These are phyloP conservation scores for Blastocystis sp. DNA, from an alignment of 352 stramenopile species.

Conservation along the genomic window DNA sequence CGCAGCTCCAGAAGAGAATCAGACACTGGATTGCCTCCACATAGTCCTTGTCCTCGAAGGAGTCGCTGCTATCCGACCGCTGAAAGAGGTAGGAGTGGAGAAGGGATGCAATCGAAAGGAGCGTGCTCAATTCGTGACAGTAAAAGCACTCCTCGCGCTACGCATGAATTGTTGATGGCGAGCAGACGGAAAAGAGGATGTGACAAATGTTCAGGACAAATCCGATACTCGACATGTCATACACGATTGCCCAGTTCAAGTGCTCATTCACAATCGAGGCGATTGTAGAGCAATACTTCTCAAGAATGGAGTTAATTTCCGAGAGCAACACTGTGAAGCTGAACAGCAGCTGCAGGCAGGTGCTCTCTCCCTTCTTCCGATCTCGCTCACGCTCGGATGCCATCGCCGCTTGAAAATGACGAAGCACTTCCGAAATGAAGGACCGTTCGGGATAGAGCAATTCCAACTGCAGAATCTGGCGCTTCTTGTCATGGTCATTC, in stretches of 20 bases:
- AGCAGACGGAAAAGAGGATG: slow-evolving; percentile 43
- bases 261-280: slow-evolving; percentile 12
- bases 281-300: slow-evolving; percentile 25
- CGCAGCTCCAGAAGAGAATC: not conserved
- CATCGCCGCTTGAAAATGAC: slow-evolving; percentile 6
- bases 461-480: slow-evolving; percentile 42
- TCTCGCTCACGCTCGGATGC: not conserved
- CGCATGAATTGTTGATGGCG: not conserved
- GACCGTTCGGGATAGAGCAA: slow-evolving; percentile 35
- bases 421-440: slow-evolving; percentile 29
- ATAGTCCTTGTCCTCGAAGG: not conserved
- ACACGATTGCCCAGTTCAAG: not conserved
- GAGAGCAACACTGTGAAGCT: slow-evolving; percentile 48
- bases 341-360: slow-evolving; percentile 35
- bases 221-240: not conserved
- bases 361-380: slow-evolving; percentile 1
- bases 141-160: slow-evolving; percentile 9
- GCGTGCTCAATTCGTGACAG: not conserved
- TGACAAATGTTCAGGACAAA: slow-evolving; percentile 6
- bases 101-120: not conserved
- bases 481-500: slow-evolving; percentile 63
- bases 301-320: slow-evolving; percentile 14
- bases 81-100: not conserved
- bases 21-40: slow-evolving; percentile 2
- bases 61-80: not conserved